Conservation (phyloP, 345 rosid genomes). For the Bruguiera sexangula region DNA sequence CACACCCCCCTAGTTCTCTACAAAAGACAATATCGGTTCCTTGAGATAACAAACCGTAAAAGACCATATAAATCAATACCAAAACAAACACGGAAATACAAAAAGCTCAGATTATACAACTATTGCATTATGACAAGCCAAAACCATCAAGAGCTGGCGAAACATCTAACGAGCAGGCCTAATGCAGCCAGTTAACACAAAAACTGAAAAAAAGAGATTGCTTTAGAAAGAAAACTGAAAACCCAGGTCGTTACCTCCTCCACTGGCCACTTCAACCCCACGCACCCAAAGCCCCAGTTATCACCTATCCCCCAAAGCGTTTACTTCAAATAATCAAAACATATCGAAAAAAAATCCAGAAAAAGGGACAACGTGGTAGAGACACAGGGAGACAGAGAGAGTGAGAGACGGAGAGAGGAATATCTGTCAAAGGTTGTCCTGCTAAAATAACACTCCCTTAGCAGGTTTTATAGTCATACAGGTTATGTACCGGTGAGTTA, state of each 20-base stretch:
- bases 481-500: too few species aligned
- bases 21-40: too few species aligned
- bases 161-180: not conserved
- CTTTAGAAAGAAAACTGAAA: slow-evolving; percentile 1
- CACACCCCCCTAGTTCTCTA: not conserved
- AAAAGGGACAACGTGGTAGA: not conserved
- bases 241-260: slow-evolving; percentile 13
- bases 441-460: too few species aligned
- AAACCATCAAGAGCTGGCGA: too few species aligned
- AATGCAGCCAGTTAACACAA: not conserved
- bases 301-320: not conserved
- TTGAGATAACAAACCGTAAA: too few species aligned
- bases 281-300: not conserved
- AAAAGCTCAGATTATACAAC: too few species aligned
- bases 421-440: not conserved
- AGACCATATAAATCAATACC: too few species aligned
- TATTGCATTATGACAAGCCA: too few species aligned
- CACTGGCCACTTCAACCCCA: slow-evolving; percentile 5
- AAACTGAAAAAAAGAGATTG: not conserved
- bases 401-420: not conserved
- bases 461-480: too few species aligned
- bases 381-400: not conserved
- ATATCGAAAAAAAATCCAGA: not conserved
- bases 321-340: not conserved
- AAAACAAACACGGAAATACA: too few species aligned